Evolutionary conservation across 2,329 filamentous ascomycete species (phyloP).

Genomic region (Aspergillus phoenicis): DNA sequence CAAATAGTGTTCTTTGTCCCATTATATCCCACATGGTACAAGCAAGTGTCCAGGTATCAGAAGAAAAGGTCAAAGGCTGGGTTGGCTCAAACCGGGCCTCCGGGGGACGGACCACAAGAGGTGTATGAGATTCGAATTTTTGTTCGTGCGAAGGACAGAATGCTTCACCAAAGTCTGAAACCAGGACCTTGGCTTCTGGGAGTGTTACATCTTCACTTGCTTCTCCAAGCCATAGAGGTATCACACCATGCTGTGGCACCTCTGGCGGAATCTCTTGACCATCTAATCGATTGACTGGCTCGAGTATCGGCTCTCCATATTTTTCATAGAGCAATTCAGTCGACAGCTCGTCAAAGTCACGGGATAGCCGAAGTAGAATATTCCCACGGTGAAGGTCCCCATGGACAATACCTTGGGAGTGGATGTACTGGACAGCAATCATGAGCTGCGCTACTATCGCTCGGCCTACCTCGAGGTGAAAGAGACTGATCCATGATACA

Average conservation of each 20-base stretch:
- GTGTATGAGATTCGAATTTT: constrained; percentile 23
- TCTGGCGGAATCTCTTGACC: constrained; percentile 21
- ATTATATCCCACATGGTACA: too few species aligned
- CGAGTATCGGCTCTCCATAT: constrained; percentile 24
- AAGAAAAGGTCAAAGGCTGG: too few species aligned
- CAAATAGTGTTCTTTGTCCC: constrained; percentile 23
- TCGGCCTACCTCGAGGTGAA: constrained; percentile 16
- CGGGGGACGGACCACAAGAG: constrained; percentile 32
- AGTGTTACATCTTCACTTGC: constrained; percentile 28
- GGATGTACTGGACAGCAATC: constrained; percentile 27
- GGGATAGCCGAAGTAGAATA: constrained; percentile 24
- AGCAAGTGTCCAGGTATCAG: too few species aligned
- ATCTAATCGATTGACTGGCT: constrained; percentile 27
- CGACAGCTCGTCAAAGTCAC: constrained; percentile 25
- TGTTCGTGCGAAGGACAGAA: constrained; percentile 22
- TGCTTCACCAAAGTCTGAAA: constrained; percentile 34
- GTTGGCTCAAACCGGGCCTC: constrained; percentile 23
- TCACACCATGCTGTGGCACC: constrained; percentile 22
- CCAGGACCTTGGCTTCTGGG: constrained; percentile 21
- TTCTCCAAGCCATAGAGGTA: constrained; percentile 23
- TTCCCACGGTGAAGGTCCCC: constrained; percentile 32
- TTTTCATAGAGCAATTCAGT: constrained; percentile 24
- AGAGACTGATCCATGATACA: constrained; percentile 16
- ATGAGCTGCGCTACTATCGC: constrained; percentile 27
- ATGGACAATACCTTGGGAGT: constrained; percentile 32